Base-by-base conservation (phyloP, 2,329 filamentous ascomycete genomes). In the Penicillium sp. region DNA sequence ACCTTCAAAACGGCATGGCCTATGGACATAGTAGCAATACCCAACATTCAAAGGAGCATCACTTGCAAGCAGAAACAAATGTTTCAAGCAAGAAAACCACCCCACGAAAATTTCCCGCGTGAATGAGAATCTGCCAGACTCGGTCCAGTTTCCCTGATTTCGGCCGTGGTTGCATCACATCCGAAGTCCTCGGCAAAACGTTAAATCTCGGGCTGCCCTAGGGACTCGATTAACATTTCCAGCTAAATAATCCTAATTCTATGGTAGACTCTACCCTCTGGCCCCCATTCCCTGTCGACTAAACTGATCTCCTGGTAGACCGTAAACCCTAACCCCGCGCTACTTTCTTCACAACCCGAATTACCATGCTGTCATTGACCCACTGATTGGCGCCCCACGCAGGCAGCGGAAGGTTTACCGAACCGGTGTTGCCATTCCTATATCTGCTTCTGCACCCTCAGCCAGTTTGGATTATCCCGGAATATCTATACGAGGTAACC, bases 81-180 rank as follows among this genome's bases (percentile, higher is more conserved):
- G 2, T 23, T 23, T 23, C 20, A 35, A 35, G 9, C 31, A 32
- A 15, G 31, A 28, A 28, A 32, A 18, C 15, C 6, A 32, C 8
- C 9, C 7, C 33, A 37, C 33, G 33, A 37, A 37, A 37, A 37
- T 37, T 20, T 20, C 33, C 33, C 33, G 33, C 18, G 25, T 42
- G 44, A 32, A 32, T 44, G 46, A 33, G 35, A 47, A 31, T 45
- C 47, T 48, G 44, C 15, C 51, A 48, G 32, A 32, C 46, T 56
- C 54, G 54, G 52, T 45, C 49, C 15, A 56, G 54, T 56, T 56
- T 47, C 54, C 54, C 42, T 43, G 20, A 37, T 18, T 37, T 18
- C 33, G 47, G 42, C 33, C 23, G 20, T 18, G 28, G 46, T 54
- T 53, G 48, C 51, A 56, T 54, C 48, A 42, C n/a, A 15, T 9